phyloP scores from a whole-genome alignment of 2,329 filamentous ascomycete genomes.

The Xylaria multiplex region DNA sequence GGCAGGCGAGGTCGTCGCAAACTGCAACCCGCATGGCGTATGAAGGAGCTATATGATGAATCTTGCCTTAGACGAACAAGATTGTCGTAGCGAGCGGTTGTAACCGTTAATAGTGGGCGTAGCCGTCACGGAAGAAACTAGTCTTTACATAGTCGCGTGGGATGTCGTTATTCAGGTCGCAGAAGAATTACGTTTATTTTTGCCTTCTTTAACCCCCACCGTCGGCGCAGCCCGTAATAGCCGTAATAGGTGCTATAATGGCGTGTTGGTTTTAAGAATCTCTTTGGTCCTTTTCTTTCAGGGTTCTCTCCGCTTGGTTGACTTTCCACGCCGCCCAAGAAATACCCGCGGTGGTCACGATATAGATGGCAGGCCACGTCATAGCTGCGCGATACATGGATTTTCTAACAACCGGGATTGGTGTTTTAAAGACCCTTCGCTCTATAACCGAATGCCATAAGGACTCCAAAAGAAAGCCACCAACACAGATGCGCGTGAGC shows the following conservation, averaged over 20 bases:
- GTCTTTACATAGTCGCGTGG: slow-evolving; percentile 18
- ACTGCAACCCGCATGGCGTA: slow-evolving; percentile 21
- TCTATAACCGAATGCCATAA: slow-evolving; percentile 40
- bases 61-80: slow-evolving; percentile 5
- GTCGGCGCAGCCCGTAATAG: not conserved
- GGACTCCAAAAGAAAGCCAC: slow-evolving; percentile 39
- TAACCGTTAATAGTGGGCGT: slow-evolving; percentile 7
- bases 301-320: slow-evolving; percentile 16
- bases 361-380: slow-evolving; percentile 38
- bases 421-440: slow-evolving; percentile 38
- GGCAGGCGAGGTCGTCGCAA: slow-evolving; percentile 15
- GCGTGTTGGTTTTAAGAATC: not conserved
- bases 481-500: slow-evolving; percentile 37
- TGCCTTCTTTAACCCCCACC: slow-evolving; percentile 14
- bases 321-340: slow-evolving; percentile 43
- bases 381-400: slow-evolving; percentile 34
- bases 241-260: not conserved
- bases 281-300: slow-evolving; percentile 10
- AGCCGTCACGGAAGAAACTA: slow-evolving; percentile 17
- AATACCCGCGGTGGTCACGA: slow-evolving; percentile 33
- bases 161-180: slow-evolving; percentile 6
- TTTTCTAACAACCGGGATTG: slow-evolving; percentile 27
- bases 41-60: slow-evolving; percentile 10
- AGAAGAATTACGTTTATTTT: slow-evolving; percentile 31
- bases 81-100: slow-evolving; percentile 4